Percentiles rank a stretch among this genome's conserved stretches.
These are phyloP conservation scores for Jatropha curcas DNA, from an alignment of 345 rosid species.

Conservation along the genomic window DNA sequence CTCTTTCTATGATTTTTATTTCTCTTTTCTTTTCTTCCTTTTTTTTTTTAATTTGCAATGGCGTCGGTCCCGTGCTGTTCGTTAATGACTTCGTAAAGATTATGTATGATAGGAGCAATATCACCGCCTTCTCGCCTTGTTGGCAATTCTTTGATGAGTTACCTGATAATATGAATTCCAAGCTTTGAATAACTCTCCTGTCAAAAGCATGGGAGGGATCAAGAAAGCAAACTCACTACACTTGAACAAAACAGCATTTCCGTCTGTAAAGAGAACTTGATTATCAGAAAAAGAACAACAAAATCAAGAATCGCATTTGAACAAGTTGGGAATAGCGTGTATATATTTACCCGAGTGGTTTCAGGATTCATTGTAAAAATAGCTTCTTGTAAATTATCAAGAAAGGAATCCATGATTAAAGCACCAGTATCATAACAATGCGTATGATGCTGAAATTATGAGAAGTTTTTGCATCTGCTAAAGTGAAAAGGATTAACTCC, in stretches of 20 bases:
- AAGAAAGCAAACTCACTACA: constrained; percentile 74
- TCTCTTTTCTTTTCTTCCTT: too few relatives aligned
- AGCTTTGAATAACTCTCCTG: constrained; percentile 80
- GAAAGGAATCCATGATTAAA: constrained; percentile 77
- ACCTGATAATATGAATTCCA: constrained; percentile 91
- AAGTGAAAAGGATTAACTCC: constrained; percentile 80
- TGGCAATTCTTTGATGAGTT: too few relatives aligned
- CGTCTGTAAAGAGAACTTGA: constrained; percentile 72
- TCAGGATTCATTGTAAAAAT: constrained; percentile 77
- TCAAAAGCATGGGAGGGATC: constrained; percentile 83
- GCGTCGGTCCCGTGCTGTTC: constrained; percentile 78
- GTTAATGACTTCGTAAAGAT: constrained; percentile 88
- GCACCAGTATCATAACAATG: constrained; percentile 85
- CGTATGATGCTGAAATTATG: constrained; percentile 81
- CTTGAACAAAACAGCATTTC: constrained; percentile 96
- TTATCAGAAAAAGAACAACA: background rate
- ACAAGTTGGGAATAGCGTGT: too few relatives aligned
- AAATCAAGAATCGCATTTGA: too few relatives aligned
- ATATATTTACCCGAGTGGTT: constrained; percentile 72
- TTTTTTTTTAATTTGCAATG: too few relatives aligned
- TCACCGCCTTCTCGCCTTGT: constrained; percentile 66
- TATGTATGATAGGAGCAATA: constrained; percentile 71
- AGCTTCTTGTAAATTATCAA: constrained; percentile 87
- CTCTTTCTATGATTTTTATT: too few relatives aligned
- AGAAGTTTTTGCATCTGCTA: constrained; percentile 88